Conservation (phyloP, 768 basidiomycete species). For the Russula ochroleuca region DNA sequence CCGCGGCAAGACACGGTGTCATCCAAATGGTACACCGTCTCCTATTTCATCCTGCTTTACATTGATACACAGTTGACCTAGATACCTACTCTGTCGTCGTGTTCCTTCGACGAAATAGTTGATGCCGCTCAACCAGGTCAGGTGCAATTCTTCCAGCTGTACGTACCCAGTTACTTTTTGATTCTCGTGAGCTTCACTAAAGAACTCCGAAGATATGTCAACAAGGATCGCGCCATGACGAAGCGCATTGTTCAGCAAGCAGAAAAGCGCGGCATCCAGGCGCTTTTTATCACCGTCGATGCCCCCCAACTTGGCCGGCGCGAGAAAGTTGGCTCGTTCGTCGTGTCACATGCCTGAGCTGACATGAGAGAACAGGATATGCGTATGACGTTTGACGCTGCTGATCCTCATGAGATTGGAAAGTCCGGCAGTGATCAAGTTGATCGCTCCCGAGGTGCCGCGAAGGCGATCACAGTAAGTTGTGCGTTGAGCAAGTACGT, state of each 20-base stretch:
- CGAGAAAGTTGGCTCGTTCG: slow-evolving; percentile 54
- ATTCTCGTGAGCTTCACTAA: slow-evolving; percentile 9
- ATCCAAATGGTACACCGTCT: slow-evolving; percentile 59
- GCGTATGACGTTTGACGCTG: slow-evolving; percentile 92
- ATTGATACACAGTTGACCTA: slow-evolving; percentile 31
- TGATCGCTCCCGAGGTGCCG: slow-evolving; percentile 86
- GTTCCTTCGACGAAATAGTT: slow-evolving; percentile 94
- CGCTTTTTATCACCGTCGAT: slow-evolving; percentile 94
- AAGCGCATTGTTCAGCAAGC: slow-evolving; percentile 87
- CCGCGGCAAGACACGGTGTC: slow-evolving; percentile 72
- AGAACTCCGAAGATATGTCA: slow-evolving; percentile 64
- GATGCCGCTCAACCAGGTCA: slow-evolving; percentile 78
- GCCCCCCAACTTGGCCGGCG: slow-evolving; percentile 93
- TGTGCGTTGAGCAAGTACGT: neutral
- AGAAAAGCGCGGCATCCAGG: slow-evolving; percentile 86
- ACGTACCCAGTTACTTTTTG: slow-evolving; percentile 28
- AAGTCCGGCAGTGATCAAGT: slow-evolving; percentile 50
- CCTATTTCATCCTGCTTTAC: neutral
- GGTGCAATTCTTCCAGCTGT: slow-evolving; percentile 83
- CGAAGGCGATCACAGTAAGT: slow-evolving; percentile 84
- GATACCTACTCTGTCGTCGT: slow-evolving; percentile 95
- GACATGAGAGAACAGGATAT: slow-evolving; percentile 60
- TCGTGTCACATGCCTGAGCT: neutral
- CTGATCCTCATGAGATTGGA: slow-evolving; percentile 53
- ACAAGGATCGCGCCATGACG: slow-evolving; percentile 82